phyloP scores from a whole-genome alignment of 148 eudicot species.

The Beta vulgaris region DNA sequence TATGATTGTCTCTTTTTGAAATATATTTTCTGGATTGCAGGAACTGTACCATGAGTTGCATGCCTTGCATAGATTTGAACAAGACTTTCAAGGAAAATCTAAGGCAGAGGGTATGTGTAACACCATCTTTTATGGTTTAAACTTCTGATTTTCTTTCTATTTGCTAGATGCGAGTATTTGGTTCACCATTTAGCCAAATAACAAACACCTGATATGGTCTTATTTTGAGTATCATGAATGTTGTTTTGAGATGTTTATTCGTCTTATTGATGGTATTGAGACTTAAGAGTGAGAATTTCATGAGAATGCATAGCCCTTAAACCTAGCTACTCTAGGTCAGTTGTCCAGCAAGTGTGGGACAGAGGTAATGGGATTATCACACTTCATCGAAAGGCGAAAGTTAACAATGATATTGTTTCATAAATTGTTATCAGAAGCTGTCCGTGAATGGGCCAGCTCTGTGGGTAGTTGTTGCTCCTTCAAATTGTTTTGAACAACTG shows the following conservation, averaged over 20 bases:
- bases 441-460: neutral
- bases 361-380: neutral
- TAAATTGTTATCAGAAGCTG: neutral
- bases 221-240: neutral
- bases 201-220: neutral
- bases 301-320: neutral
- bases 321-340: neutral
- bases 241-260: neutral
- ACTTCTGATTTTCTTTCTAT: neutral
- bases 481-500: neutral
- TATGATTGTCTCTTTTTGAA: neutral
- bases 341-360: neutral
- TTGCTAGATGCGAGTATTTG: neutral
- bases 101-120: conserved; percentile 30
- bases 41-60: conserved; percentile 49
- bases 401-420: neutral
- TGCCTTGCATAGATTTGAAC: conserved; percentile 41
- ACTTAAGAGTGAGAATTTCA: neutral
- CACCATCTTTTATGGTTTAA: neutral
- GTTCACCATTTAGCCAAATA: neutral
- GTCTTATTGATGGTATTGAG: neutral
- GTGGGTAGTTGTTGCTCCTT: neutral
- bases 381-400: neutral
- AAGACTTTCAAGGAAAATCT: conserved; percentile 36
- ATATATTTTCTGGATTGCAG: conserved; percentile 18